phyloP scores from a whole-genome alignment of 495 filamentous ascomycete genomes.

The Friedmanniomyces endolithicus region DNA sequence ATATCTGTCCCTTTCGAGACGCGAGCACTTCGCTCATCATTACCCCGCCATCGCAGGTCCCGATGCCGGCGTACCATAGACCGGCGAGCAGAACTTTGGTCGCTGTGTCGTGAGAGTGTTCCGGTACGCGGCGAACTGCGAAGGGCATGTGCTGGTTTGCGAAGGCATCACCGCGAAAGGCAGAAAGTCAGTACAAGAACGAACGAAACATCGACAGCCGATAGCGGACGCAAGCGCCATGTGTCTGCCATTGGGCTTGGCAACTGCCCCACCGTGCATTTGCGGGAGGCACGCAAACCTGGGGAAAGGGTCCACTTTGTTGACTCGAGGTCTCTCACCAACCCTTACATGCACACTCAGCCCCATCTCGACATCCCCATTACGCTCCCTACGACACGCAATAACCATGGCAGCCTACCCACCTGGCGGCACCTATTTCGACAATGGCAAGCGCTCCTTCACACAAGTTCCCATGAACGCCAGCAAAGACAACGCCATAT shows the following conservation, averaged over 20 bases:
- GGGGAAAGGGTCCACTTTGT: too few relatives aligned
- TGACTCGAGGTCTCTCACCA: too few relatives aligned
- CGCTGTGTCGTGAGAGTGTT: neutral
- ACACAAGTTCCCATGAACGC: constrained; percentile 62
- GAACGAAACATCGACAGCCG: too few relatives aligned
- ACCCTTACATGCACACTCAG: too few relatives aligned
- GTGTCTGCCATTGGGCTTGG: too few relatives aligned
- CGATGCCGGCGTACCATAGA: neutral
- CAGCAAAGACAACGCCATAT: constrained; percentile 60
- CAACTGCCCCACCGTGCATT: too few relatives aligned
- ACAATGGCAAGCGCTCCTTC: constrained; percentile 72
- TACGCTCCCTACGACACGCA: neutral
- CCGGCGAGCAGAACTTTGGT: neutral
- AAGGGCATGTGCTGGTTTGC: neutral
- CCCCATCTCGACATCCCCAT: neutral
- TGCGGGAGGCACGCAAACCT: too few relatives aligned
- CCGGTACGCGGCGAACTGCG: neutral
- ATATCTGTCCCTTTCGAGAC: too few relatives aligned
- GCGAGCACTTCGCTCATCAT: constrained; percentile 1
- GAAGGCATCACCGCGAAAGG: neutral
- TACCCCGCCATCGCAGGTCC: neutral
- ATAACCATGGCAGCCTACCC: constrained; percentile 31
- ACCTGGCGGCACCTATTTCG: constrained; percentile 65
- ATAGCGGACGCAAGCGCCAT: too few relatives aligned
- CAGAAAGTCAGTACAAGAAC: neutral